phyloP scores from a whole-genome alignment of 164 flowering plant genomes.

The Euptelea pleiosperma region DNA sequence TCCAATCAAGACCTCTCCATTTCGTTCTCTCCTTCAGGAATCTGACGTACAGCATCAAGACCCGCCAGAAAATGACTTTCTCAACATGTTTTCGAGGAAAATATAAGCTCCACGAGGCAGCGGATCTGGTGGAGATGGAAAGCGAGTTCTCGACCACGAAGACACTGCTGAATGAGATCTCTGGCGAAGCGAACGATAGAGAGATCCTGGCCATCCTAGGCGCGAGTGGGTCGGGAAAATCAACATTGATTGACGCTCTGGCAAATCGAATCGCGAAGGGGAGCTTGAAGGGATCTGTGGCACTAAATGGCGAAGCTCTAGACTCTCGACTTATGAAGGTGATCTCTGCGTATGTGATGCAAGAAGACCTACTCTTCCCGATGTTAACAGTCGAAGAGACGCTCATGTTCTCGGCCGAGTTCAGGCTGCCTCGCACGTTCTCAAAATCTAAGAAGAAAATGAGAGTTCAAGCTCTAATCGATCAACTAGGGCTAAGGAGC shows the following conservation, averaged over 20 bases:
- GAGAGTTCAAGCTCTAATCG: constrained; percentile 57
- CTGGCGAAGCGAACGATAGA: constrained; percentile 49
- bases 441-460: constrained; percentile 50
- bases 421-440: constrained; percentile 47
- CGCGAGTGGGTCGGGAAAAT: constrained; percentile 46
- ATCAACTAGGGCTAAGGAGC: constrained; percentile 49
- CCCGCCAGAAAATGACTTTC: constrained; percentile 30
- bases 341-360: constrained; percentile 66
- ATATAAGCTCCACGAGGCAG: constrained; percentile 20
- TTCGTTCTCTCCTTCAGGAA: constrained; percentile 56
- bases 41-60: constrained; percentile 54
- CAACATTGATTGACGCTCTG: constrained; percentile 43
- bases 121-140: constrained; percentile 13
- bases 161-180: constrained; percentile 34
- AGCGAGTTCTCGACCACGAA: constrained; percentile 27
- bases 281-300: constrained; percentile 36
- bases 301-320: constrained; percentile 37
- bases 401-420: constrained; percentile 63
- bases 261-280: constrained; percentile 41
- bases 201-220: constrained; percentile 53
- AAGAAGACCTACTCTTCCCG: constrained; percentile 59
- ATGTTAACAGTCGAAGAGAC: constrained; percentile 70
- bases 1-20: constrained; percentile 33
- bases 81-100: constrained; percentile 15
- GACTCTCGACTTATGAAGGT: constrained; percentile 38